Conservation (phyloP, 2,329 filamentous ascomycete species). For the Paracoccidioides lutzii region DNA sequence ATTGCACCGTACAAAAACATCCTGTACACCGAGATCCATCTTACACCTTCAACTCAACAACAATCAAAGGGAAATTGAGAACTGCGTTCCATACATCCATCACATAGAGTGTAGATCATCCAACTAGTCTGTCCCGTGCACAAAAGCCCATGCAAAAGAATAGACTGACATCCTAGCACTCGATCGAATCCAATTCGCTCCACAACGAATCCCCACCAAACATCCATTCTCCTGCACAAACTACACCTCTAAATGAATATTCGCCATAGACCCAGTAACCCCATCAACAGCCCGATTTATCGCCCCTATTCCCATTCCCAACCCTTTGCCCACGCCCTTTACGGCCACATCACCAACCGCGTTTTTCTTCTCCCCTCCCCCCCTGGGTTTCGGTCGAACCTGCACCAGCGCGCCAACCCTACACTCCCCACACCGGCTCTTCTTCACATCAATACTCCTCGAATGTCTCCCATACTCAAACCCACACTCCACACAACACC, state of each 20-base stretch:
- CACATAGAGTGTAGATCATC: background rate
- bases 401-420: slow-evolving; percentile 53
- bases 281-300: background rate
- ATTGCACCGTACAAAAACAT: too few relatives aligned
- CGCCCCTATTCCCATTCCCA: background rate
- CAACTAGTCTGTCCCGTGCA: background rate
- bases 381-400: slow-evolving; percentile 61
- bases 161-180: background rate
- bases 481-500: slow-evolving; percentile 60
- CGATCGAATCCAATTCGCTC: background rate
- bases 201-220: background rate
- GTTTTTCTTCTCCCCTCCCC: slow-evolving; percentile 16
- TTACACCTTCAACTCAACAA: background rate
- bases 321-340: background rate
- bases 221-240: background rate
- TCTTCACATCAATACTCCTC: slow-evolving; percentile 62
- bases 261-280: background rate
- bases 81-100: background rate
- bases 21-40: background rate
- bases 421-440: slow-evolving; percentile 67
- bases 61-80: background rate
- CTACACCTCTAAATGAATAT: background rate
- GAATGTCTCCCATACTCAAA: slow-evolving; percentile 71
- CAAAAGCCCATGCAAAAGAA: background rate
- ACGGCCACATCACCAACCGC: background rate